These are phyloP conservation scores for Babesia divergens DNA, from an alignment of 169 alveolate species.

Conservation along the genomic window DNA sequence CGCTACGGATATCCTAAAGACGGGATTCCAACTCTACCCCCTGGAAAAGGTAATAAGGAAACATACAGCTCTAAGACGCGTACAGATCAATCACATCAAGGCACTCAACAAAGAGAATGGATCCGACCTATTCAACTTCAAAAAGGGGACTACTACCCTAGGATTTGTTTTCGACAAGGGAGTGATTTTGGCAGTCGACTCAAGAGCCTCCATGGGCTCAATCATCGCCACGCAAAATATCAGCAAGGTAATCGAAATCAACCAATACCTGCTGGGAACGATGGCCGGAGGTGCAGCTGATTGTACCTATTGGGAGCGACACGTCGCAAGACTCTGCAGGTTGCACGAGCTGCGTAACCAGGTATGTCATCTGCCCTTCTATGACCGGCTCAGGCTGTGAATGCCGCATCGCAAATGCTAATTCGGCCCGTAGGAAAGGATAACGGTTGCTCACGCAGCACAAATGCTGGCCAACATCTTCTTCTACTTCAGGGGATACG, in stretches of 20 bases:
- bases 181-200: slow-evolving; percentile 97
- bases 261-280: slow-evolving; percentile 94
- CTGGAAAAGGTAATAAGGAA: slow-evolving; percentile 43
- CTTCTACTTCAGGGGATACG: slow-evolving; percentile 94
- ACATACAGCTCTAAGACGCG: background rate
- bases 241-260: slow-evolving; percentile 94
- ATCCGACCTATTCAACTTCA: slow-evolving; percentile 36
- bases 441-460: slow-evolving; percentile 98
- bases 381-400: background rate
- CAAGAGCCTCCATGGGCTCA: slow-evolving; percentile 98
- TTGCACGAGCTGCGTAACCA: slow-evolving; percentile 85
- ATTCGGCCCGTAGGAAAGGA: slow-evolving; percentile 87
- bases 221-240: slow-evolving; percentile 94
- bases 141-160: slow-evolving; percentile 98
- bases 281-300: slow-evolving; percentile 99
- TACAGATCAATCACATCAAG: slow-evolving; percentile 51
- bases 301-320: slow-evolving; percentile 96
- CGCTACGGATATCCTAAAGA: slow-evolving; percentile 50
- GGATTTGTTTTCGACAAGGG: slow-evolving; percentile 93
- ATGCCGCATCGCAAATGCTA: too few relatives aligned
- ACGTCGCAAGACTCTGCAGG: slow-evolving; percentile 90
- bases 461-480: slow-evolving; percentile 92
- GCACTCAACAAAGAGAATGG: slow-evolving; percentile 20
- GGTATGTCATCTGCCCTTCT: slow-evolving; percentile 47
- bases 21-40: slow-evolving; percentile 56